A percentile compares a stretch with the other conserved stretches of the same genome.
Evolutionary conservation across 1,284 basidiomycete species (phyloP).

Genomic region (Moesziomyces parantarcticus): DNA sequence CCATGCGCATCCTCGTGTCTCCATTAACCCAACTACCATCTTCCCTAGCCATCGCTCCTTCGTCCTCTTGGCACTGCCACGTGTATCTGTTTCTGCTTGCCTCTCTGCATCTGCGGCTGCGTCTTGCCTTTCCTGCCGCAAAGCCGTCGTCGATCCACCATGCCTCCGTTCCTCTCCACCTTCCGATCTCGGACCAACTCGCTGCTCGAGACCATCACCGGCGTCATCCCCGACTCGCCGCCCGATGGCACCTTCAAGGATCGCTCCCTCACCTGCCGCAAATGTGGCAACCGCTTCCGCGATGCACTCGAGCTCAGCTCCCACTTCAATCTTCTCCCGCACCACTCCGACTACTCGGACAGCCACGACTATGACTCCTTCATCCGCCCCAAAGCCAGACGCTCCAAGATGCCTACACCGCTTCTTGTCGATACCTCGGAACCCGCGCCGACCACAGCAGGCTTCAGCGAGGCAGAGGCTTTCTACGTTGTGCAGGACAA

Average conservation of each 20-base stretch:
- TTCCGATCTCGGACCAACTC: constrained; percentile 41
- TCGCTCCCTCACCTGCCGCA: constrained; percentile 29
- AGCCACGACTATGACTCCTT: constrained; percentile 31
- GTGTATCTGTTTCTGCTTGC: not conserved
- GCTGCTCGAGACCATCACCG: constrained; percentile 42
- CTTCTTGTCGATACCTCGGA: not conserved
- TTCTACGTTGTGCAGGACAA: constrained; percentile 9
- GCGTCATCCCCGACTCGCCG: constrained; percentile 29
- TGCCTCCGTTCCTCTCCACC: constrained; percentile 25
- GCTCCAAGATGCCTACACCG: constrained; percentile 2
- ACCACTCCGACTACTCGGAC: constrained; percentile 39
- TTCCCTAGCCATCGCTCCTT: no score
- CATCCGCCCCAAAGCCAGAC: constrained; percentile 21
- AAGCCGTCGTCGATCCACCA: not conserved
- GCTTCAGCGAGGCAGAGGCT: constrained; percentile 31
- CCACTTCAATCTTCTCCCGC: constrained; percentile 35
- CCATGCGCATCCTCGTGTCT: no score
- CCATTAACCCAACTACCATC: no score
- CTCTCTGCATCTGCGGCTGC: not conserved
- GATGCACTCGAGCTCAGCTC: constrained; percentile 33
- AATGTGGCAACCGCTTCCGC: constrained; percentile 37
- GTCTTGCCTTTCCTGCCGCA: no score
- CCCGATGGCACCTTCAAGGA: constrained; percentile 24
- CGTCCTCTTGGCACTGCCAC: no score
- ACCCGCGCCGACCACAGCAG: not conserved